A percentile compares a stretch with the other conserved stretches of the same genome.
Evolutionary conservation across 257 asterid species (phyloP).

Genomic region (Verbascum thapsus): DNA sequence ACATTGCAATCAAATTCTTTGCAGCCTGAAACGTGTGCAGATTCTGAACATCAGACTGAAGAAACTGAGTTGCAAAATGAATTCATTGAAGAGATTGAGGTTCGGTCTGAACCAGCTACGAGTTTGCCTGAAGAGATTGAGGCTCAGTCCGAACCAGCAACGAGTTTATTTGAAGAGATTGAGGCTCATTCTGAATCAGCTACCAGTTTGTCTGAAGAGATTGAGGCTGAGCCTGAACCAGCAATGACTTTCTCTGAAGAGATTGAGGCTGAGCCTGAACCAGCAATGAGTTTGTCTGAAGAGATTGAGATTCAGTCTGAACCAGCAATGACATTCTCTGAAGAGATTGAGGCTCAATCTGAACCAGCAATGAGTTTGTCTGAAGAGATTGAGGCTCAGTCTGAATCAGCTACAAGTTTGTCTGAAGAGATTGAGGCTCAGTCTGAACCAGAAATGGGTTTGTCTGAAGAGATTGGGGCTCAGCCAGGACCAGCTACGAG

Average conservation of each 20-base stretch:
- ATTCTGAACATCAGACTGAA: conserved; percentile 30
- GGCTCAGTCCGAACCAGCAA: conserved; percentile 30
- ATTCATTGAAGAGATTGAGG: conserved; percentile 30
- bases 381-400: conserved; percentile 27
- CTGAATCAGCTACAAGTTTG: conserved; percentile 29
- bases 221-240: conserved; percentile 35
- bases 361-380: conserved; percentile 30
- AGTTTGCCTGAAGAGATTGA: conserved; percentile 27
- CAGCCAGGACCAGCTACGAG: conserved; percentile 30
- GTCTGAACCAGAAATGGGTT: conserved; percentile 27
- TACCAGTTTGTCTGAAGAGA: conserved; percentile 24
- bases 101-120: conserved; percentile 29
- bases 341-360: conserved; percentile 27
- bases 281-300: conserved; percentile 21
- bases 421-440: conserved; percentile 29
- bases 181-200: conserved; percentile 35
- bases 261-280: conserved; percentile 35
- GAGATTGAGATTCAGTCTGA: conserved; percentile 33
- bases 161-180: conserved; percentile 24
- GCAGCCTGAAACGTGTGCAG: conserved; percentile 14
- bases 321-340: conserved; percentile 23
- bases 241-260: conserved; percentile 24
- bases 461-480: conserved; percentile 29
- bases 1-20: conserved; percentile 22
- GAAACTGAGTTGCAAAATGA: conserved; percentile 28